A percentile compares a stretch with the other conserved stretches of the same genome.
phyloP scores from a whole-genome alignment of 1,284 basidiomycete species.

The Fomes fomentarius region DNA sequence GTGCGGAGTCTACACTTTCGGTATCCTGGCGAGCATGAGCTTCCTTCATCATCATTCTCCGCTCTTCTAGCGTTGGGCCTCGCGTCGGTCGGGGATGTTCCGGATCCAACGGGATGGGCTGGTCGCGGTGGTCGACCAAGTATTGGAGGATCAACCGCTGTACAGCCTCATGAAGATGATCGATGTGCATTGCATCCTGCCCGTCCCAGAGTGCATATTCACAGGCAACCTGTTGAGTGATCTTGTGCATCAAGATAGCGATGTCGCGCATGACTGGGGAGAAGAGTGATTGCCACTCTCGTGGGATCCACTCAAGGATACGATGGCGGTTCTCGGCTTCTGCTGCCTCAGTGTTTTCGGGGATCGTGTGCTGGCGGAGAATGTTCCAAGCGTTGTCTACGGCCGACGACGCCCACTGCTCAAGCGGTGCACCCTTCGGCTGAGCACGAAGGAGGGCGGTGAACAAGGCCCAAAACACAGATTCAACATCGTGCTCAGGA shows the following conservation, averaged over 20 bases:
- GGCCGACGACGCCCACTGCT: not conserved
- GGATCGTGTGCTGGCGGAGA: not conserved
- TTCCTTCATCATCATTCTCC: not conserved
- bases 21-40: not conserved
- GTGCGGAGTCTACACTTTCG: too few relatives aligned
- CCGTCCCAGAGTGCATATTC: not conserved
- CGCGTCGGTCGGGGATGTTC: not conserved
- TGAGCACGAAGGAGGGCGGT: not conserved
- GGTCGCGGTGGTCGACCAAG: constrained; percentile 3
- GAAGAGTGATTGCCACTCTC: not conserved
- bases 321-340: not conserved
- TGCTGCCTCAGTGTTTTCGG: not conserved
- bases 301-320: not conserved
- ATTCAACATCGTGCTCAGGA: constrained; percentile 1
- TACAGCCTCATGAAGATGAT: constrained; percentile 8
- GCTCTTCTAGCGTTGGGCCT: not conserved
- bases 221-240: not conserved
- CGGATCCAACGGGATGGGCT: not conserved
- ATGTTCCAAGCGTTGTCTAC: not conserved
- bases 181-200: not conserved
- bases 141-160: constrained; percentile 11
- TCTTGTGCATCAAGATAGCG: not conserved
- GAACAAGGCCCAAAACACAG: constrained; percentile 4
- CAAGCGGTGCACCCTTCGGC: not conserved
- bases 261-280: not conserved